Conservation (phyloP, 306 rosid genomes). For the Trifolium pratense region DNA sequence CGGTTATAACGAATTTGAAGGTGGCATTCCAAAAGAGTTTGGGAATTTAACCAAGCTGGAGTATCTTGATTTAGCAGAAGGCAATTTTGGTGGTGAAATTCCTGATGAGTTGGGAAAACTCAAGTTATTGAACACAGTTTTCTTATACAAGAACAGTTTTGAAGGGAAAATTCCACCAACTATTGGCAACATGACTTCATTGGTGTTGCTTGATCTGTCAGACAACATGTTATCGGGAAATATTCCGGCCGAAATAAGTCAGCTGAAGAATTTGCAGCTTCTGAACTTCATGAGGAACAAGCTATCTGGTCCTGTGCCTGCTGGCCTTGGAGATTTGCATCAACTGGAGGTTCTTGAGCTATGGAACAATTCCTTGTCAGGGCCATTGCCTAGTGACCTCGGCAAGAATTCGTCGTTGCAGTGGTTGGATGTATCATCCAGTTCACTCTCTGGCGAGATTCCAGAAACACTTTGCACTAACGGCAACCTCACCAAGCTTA, state of each 20-base stretch:
- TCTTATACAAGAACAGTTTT: slow-evolving; percentile 70
- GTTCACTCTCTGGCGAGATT: slow-evolving; percentile 74
- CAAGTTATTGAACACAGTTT: slow-evolving; percentile 60
- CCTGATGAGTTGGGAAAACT: slow-evolving; percentile 82
- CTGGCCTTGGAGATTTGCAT: slow-evolving; percentile 63
- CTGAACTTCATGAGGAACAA: slow-evolving; percentile 80
- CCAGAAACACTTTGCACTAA: slow-evolving; percentile 69
- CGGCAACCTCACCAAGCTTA: slow-evolving; percentile 93
- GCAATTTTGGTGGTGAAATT: slow-evolving; percentile 78
- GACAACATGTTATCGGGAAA: slow-evolving; percentile 75
- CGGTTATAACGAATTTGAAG: slow-evolving; percentile 82
- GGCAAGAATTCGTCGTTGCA: slow-evolving; percentile 74
- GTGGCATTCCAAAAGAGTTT: slow-evolving; percentile 76
- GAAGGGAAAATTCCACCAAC: slow-evolving; percentile 65
- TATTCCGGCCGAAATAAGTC: slow-evolving; percentile 66
- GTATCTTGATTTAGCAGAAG: slow-evolving; percentile 91
- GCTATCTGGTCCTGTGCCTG: slow-evolving; percentile 78
- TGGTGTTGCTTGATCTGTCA: slow-evolving; percentile 75
- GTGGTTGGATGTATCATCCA: slow-evolving; percentile 94
- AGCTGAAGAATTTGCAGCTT: slow-evolving; percentile 75
- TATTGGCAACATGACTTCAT: slow-evolving; percentile 60
- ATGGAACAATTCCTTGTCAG: slow-evolving; percentile 89
- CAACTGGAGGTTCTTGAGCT: slow-evolving; percentile 75
- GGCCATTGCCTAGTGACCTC: slow-evolving; percentile 71
- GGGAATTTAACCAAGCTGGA: slow-evolving; percentile 78